phyloP scores from a whole-genome alignment of 345 rosid species.

The Acer yangbiense region DNA sequence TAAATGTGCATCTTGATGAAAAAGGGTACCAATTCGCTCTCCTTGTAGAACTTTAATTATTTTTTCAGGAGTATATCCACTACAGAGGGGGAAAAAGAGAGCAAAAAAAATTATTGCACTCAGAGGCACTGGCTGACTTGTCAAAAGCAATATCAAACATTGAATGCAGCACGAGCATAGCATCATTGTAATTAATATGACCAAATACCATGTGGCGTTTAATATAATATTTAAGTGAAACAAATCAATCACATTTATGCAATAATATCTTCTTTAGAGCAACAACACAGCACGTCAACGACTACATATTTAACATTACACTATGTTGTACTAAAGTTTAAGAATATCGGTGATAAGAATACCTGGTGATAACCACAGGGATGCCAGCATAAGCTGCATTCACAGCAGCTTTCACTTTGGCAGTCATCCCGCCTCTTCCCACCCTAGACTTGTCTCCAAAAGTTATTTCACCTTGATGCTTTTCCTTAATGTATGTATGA shows the following conservation, averaged over 20 bases:
- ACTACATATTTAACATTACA: background rate
- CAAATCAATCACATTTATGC: background rate
- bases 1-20: slow-evolving; percentile 84
- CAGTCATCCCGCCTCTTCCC: slow-evolving; percentile 99
- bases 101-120: slow-evolving; percentile 14
- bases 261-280: background rate
- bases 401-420: slow-evolving; percentile 96
- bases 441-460: slow-evolving; percentile 98
- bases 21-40: slow-evolving; percentile 82
- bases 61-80: slow-evolving; percentile 79
- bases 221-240: slow-evolving; percentile 8
- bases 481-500: slow-evolving; percentile 77
- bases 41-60: slow-evolving; percentile 87
- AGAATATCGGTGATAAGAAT: background rate
- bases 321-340: background rate
- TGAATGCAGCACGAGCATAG: background rate
- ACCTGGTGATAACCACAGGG: slow-evolving; percentile 98
- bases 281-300: background rate
- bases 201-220: background rate
- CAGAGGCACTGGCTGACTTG: background rate
- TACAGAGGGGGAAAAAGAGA: slow-evolving; percentile 34
- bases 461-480: slow-evolving; percentile 83
- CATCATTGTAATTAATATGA: background rate
- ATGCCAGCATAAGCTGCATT: slow-evolving; percentile 88
- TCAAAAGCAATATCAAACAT: background rate